Evolutionary conservation across 129 eudicot species (phyloP), one percentile per base, ranked within the genome.

Genomic region (Apium graveolens): DNA sequence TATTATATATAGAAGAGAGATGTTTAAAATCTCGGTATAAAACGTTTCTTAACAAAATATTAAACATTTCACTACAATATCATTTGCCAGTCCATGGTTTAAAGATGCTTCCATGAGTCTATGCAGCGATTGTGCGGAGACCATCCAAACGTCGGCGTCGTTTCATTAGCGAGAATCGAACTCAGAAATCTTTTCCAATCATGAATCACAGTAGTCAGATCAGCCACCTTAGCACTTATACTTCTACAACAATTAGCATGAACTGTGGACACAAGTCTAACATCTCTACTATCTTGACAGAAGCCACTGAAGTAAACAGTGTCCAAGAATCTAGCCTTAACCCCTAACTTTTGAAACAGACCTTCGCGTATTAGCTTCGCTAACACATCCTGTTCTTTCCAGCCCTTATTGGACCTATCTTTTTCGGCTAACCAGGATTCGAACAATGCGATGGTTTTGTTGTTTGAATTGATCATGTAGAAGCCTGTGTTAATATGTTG

Each of bases 401-500:
- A 5, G 1, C 84, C 84, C 11, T 41, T n/a, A n/a, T n/a, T n/a
- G 29, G 84, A 44, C 31, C 5, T 66, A 11, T 81, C 32, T 37
- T 81, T 81, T 12, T 21, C n/a, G 2, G 11, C 76, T 27, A 76
- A 76, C 84, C 84, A 81, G 0, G 66, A 4, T 5, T 81, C 76
- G 53, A 81, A 81, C 2, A 81, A 62, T 20, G 74, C 43, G 29
- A 83, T 69, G 74, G 83, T 83, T 21, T 72, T 75, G 73, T 79
- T 79, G 83, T 83, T 83, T 7, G 86, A 83, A 6, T 74, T 63
- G 53, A 79, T 81, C 65, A 51, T 66, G 82, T 83, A 83, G 21
- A 83, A 83, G 3, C 86, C 86, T 5, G 82, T 83, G 80, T 83
- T 83, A 18, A 83, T 83, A 9, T 42, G 86, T n/a, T 72, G 49